Conservation (phyloP, 108 stramenopile species). For the Cyclostephanos tholiformis region DNA sequence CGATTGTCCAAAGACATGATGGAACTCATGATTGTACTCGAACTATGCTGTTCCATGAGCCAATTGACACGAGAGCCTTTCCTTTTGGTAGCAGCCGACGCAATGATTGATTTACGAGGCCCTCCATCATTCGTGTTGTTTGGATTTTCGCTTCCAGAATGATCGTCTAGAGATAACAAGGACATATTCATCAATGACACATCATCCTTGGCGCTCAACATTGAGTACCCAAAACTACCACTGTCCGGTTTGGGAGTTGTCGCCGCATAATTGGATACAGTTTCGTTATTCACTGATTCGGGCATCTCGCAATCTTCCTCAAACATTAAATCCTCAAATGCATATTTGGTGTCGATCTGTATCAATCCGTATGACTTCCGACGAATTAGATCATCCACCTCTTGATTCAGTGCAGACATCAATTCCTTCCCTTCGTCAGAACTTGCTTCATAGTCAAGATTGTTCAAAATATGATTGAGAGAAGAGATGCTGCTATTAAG, state of each 20-base stretch:
- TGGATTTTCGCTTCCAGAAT: not conserved
- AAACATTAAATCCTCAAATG: slow-evolving; percentile 40
- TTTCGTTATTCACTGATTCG: not conserved
- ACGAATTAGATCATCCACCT: slow-evolving; percentile 23
- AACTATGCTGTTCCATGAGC: not conserved
- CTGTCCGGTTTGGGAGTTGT: not conserved
- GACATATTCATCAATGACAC: slow-evolving; percentile 45
- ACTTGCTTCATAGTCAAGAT: slow-evolving; percentile 16
- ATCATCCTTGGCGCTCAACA: slow-evolving; percentile 15
- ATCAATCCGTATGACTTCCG: slow-evolving; percentile 22
- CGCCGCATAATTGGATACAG: not conserved
- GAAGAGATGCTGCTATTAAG: slow-evolving; percentile 11
- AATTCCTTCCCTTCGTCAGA: slow-evolving; percentile 23
- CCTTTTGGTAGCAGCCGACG: not conserved
- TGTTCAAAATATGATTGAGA: slow-evolving; percentile 11
- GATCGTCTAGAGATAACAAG: slow-evolving; percentile 24
- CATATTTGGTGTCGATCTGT: slow-evolving; percentile 18
- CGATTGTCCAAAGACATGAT: slow-evolving; percentile 18
- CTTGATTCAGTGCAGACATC: slow-evolving; percentile 18
- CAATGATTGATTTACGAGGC: not conserved
- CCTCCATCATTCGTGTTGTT: slow-evolving; percentile 3
- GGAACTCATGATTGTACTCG: not conserved
- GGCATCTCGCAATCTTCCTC: slow-evolving; percentile 28
- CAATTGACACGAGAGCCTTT: slow-evolving; percentile 16
- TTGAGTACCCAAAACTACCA: not conserved